These are phyloP conservation scores for Elaphomyces granulatus DNA, from an alignment of 495 filamentous ascomycete genomes.

Conservation along the genomic window DNA sequence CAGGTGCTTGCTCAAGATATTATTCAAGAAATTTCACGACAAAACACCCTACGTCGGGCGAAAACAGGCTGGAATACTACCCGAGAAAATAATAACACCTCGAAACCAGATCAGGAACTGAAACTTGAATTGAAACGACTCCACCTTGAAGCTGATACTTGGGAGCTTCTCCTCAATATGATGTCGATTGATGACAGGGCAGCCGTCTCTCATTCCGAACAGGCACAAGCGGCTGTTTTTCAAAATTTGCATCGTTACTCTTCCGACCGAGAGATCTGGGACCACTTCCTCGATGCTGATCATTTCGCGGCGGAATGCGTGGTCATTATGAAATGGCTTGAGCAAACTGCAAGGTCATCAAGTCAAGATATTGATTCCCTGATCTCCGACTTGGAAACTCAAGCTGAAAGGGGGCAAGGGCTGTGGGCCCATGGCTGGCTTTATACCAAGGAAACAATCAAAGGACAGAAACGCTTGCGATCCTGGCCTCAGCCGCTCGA, in stretches of 20 bases:
- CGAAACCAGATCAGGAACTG: slow-evolving; percentile 18
- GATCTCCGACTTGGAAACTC: slow-evolving; percentile 48
- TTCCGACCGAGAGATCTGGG: slow-evolving; percentile 47
- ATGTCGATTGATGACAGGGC: slow-evolving; percentile 37
- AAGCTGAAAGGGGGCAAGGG: slow-evolving; percentile 48
- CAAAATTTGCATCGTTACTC: slow-evolving; percentile 42
- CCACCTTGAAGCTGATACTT: slow-evolving; percentile 69
- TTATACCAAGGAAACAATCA: slow-evolving; percentile 78
- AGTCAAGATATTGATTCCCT: slow-evolving; percentile 58
- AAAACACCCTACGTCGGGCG: slow-evolving; percentile 24
- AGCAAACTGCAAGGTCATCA: slow-evolving; percentile 48
- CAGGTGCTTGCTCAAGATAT: slow-evolving; percentile 27
- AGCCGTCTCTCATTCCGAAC: slow-evolving; percentile 18
- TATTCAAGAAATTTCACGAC: slow-evolving; percentile 25
- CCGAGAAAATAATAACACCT: slow-evolving; percentile 20
- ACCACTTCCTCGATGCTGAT: slow-evolving; percentile 47
- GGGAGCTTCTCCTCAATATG: slow-evolving; percentile 63
- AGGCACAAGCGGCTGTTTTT: slow-evolving; percentile 27
- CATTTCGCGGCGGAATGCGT: slow-evolving; percentile 60
- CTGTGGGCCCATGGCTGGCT: slow-evolving; percentile 78
- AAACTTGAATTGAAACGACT: slow-evolving; percentile 48
- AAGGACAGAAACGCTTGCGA: slow-evolving; percentile 68
- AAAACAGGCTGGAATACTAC: slow-evolving; percentile 17
- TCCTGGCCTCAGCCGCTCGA: slow-evolving; percentile 49
- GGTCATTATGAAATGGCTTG: slow-evolving; percentile 69